Percentiles rank a stretch among this genome's conserved stretches.
phyloP scores from a whole-genome alignment of 805 yeast genomes.

The Torulaspora maleeae region DNA sequence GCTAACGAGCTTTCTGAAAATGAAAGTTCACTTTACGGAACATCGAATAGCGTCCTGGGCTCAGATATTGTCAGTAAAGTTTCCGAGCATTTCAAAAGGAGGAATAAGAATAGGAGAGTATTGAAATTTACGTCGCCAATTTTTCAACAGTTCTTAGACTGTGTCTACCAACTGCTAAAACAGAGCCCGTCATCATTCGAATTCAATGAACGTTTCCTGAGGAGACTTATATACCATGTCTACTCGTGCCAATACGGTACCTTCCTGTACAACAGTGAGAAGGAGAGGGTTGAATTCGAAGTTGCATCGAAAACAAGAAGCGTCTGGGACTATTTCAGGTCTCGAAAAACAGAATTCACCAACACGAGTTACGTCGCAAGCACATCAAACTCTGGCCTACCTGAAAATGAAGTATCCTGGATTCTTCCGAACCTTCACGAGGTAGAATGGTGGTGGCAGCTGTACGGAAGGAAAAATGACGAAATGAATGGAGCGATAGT shows the following conservation, averaged over 20 bases:
- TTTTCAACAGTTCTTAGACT: conserved; percentile 90
- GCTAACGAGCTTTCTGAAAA: conserved; percentile 13
- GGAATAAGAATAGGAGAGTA: conserved; percentile 34
- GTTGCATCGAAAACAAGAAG: conserved; percentile 54
- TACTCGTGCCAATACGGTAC: conserved; percentile 96
- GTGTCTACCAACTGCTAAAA: conserved; percentile 70
- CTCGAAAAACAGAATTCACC: conserved; percentile 65
- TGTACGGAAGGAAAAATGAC: conserved; percentile 70
- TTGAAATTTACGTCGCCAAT: conserved; percentile 76
- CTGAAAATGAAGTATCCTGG: conserved; percentile 34
- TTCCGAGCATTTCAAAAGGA: conserved; percentile 46
- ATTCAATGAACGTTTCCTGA: conserved; percentile 80
- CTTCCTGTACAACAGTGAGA: conserved; percentile 71
- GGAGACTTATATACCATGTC: conserved; percentile 79
- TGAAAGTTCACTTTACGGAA: conserved; percentile 6
- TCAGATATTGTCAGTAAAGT: conserved; percentile 45
- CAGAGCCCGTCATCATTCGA: conserved; percentile 76
- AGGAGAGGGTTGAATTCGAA: conserved; percentile 47
- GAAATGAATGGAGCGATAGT: conserved; percentile 46
- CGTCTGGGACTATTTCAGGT: conserved; percentile 91
- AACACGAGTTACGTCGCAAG: conserved; percentile 42
- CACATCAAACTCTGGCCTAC: conserved; percentile 21
- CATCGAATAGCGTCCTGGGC: conserved; percentile 31
- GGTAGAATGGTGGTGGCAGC: conserved; percentile 86
- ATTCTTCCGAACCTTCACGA: conserved; percentile 46